These are phyloP conservation scores for Quercus mongolica DNA, from an alignment of 306 rosid species.

Conservation along the genomic window DNA sequence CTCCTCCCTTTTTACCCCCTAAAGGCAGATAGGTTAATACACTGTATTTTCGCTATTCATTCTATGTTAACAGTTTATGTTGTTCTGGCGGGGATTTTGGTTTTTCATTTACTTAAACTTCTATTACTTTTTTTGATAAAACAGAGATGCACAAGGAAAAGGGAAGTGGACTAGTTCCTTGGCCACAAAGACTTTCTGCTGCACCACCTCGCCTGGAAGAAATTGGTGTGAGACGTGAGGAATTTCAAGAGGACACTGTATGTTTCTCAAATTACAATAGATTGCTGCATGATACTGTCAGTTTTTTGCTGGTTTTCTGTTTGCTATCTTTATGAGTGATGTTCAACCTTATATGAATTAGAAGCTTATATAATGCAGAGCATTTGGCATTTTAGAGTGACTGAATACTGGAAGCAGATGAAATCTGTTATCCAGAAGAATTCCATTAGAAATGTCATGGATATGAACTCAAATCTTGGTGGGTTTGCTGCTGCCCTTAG, in stretches of 20 bases:
- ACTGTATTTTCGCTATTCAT: neutral
- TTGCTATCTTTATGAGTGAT: too few relatives aligned
- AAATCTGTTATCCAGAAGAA: slow-evolving; percentile 36
- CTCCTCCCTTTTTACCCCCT: too few relatives aligned
- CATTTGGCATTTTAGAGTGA: slow-evolving; percentile 51
- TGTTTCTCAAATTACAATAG: slow-evolving; percentile 19
- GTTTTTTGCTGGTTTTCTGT: neutral
- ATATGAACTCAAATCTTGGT: slow-evolving; percentile 65
- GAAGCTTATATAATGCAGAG: slow-evolving; percentile 30
- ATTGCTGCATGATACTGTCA: neutral
- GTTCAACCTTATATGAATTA: neutral
- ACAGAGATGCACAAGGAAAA: slow-evolving; percentile 48
- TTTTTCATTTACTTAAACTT: neutral
- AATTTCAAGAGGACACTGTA: slow-evolving; percentile 59
- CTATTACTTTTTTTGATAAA: neutral
- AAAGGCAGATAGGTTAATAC: neutral
- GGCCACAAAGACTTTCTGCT: slow-evolving; percentile 58
- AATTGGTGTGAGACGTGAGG: slow-evolving; percentile 42
- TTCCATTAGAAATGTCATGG: slow-evolving; percentile 59
- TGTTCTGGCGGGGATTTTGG: neutral
- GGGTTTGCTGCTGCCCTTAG: slow-evolving; percentile 59
- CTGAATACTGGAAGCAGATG: slow-evolving; percentile 63
- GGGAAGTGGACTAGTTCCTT: slow-evolving; percentile 48
- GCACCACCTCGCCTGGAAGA: slow-evolving; percentile 59
- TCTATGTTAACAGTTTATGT: neutral